phyloP scores from a whole-genome alignment of 2,329 filamentous ascomycete species.

The Ascochyta koolunga region DNA sequence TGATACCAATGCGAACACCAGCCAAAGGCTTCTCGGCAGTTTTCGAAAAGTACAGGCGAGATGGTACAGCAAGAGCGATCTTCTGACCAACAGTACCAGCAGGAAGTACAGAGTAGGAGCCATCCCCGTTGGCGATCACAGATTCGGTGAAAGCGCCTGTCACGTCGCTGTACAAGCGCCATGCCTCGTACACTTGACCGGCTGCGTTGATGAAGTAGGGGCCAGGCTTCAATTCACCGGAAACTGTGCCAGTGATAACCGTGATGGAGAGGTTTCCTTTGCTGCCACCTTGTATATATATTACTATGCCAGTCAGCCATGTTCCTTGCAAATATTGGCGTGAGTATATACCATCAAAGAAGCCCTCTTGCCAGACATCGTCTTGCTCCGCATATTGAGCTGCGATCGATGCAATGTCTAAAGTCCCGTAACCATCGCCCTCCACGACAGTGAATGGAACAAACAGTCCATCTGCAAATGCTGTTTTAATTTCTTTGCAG shows the following conservation, averaged over 20 bases:
- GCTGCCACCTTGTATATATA: slow-evolving; percentile 28
- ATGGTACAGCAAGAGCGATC: slow-evolving; percentile 59
- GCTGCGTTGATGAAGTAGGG: slow-evolving; percentile 58
- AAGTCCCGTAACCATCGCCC: slow-evolving; percentile 25
- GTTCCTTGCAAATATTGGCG: not conserved
- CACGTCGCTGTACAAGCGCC: slow-evolving; percentile 57
- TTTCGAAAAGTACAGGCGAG: slow-evolving; percentile 63
- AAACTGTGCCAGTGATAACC: slow-evolving; percentile 22
- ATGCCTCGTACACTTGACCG: slow-evolving; percentile 57
- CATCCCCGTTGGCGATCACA: slow-evolving; percentile 46
- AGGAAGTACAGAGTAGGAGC: slow-evolving; percentile 53
- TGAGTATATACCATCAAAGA: slow-evolving; percentile 40
- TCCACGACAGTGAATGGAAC: slow-evolving; percentile 50
- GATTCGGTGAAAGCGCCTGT: slow-evolving; percentile 59
- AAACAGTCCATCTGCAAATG: slow-evolving; percentile 31
- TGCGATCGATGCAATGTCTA: slow-evolving; percentile 28
- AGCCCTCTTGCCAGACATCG: slow-evolving; percentile 52
- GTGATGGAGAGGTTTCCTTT: slow-evolving; percentile 27
- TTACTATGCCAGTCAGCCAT: slow-evolving; percentile 17
- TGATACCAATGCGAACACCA: slow-evolving; percentile 66
- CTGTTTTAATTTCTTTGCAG: slow-evolving; percentile 24
- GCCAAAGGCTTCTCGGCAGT: slow-evolving; percentile 62
- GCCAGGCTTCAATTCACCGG: slow-evolving; percentile 48
- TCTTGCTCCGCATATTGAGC: slow-evolving; percentile 43
- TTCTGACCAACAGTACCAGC: slow-evolving; percentile 40